Conservation (phyloP, 2,329 filamentous ascomycete species). For the Fusarium heterosporum region DNA sequence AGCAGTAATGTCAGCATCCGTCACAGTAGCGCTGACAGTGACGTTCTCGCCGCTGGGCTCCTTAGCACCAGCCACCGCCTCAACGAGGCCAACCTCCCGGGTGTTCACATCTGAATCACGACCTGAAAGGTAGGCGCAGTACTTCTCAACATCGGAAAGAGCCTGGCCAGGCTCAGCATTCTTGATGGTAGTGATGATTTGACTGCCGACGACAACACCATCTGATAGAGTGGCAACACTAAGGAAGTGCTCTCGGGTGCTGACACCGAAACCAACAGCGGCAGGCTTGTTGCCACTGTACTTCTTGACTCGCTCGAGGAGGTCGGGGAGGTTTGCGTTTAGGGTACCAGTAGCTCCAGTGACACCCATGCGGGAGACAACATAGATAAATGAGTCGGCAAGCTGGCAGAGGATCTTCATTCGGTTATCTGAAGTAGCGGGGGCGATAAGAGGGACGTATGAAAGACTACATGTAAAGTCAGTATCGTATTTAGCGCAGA, state of each 20-base stretch:
- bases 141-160: constrained; percentile 82
- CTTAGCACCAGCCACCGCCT: constrained; percentile 70
- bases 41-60: constrained; percentile 54
- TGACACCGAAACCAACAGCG: constrained; percentile 95
- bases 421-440: constrained; percentile 88
- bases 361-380: constrained; percentile 96
- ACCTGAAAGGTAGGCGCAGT: constrained; percentile 77
- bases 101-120: constrained; percentile 60
- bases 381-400: constrained; percentile 98
- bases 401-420: constrained; percentile 98
- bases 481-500: neutral
- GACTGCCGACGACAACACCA: constrained; percentile 95
- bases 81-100: constrained; percentile 76
- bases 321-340: constrained; percentile 82
- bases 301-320: constrained; percentile 87
- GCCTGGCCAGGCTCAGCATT: constrained; percentile 49
- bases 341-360: constrained; percentile 89
- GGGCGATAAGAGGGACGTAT: constrained; percentile 96
- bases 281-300: constrained; percentile 92
- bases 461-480: constrained; percentile 71
- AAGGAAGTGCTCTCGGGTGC: constrained; percentile 92
- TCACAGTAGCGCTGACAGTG: constrained; percentile 69
- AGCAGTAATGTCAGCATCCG: constrained; percentile 73
- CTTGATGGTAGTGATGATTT: constrained; percentile 84
- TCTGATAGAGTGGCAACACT: constrained; percentile 87